These are phyloP conservation scores for Colletotrichum tropicicola DNA, from an alignment of 2,329 filamentous ascomycete species.

Conservation along the genomic window DNA sequence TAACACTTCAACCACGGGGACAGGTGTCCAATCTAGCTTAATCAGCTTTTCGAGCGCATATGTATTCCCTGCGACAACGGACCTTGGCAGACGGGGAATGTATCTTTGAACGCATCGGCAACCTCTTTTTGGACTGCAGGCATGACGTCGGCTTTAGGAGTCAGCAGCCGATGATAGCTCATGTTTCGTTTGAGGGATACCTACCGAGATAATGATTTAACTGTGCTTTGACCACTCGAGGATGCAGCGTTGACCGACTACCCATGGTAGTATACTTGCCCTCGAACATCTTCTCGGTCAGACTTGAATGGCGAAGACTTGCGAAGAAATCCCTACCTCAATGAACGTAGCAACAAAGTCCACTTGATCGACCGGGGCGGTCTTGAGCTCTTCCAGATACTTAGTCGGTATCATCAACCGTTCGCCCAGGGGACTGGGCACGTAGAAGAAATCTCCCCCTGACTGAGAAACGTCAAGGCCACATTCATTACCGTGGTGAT, in stretches of 20 bases:
- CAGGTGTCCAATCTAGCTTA: conserved; percentile 34
- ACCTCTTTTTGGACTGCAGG: background rate
- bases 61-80: background rate
- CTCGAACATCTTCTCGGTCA: conserved; percentile 37
- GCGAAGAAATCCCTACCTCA: conserved; percentile 3
- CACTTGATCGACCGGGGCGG: conserved; percentile 35
- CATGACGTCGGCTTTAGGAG: background rate
- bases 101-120: background rate
- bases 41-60: conserved; percentile 26
- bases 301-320: background rate
- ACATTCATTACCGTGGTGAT: background rate
- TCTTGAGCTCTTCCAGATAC: conserved; percentile 39
- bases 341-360: conserved; percentile 39
- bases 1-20: conserved; percentile 34
- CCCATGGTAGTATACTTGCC: conserved; percentile 42
- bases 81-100: background rate
- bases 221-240: conserved; percentile 35
- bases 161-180: background rate
- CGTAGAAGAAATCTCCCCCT: conserved; percentile 31
- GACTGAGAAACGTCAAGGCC: background rate
- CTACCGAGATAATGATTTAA: conserved; percentile 33
- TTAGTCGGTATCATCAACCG: conserved; percentile 38
- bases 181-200: background rate
- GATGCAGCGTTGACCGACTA: conserved; percentile 38
- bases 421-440: conserved; percentile 37